Conservation (phyloP, 768 basidiomycete genomes). For the Mycena rosella region DNA sequence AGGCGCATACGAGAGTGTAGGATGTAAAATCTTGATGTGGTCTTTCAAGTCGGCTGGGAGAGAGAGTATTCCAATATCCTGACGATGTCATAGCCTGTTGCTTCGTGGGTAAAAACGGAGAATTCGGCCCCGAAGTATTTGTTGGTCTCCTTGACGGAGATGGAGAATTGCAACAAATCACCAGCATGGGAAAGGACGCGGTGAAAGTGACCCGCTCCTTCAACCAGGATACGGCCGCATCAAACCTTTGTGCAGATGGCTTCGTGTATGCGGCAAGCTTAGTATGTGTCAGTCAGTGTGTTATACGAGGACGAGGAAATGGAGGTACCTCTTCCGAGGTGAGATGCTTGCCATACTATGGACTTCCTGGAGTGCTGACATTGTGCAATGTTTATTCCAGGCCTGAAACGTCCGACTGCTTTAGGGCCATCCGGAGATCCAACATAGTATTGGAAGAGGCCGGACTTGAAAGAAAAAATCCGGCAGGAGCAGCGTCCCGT, state of each 20-base stretch:
- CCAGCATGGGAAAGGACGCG: constrained; percentile 32
- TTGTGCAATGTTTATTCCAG: constrained; percentile 46
- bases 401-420: constrained; percentile 42
- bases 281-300: no score
- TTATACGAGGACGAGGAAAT: no score
- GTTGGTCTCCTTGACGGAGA: constrained; percentile 42
- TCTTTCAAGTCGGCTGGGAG: no score
- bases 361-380: constrained; percentile 7
- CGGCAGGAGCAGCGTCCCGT: constrained; percentile 35
- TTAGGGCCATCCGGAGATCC: constrained; percentile 48
- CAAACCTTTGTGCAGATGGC: no score
- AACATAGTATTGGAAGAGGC: constrained; percentile 39
- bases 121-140: constrained; percentile 41
- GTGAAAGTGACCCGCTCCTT: constrained; percentile 10
- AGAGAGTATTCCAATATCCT: no score
- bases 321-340: no score
- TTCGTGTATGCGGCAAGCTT: no score
- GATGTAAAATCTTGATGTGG: no score
- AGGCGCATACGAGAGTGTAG: no score
- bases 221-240: no score
- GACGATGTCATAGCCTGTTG: constrained; percentile 20
- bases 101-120: constrained; percentile 35
- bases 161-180: constrained; percentile 40
- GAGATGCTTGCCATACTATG: no score
- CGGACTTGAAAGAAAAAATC: constrained; percentile 38